Conservation (phyloP, 768 basidiomycete genomes). For the Amanita jacksonii region DNA sequence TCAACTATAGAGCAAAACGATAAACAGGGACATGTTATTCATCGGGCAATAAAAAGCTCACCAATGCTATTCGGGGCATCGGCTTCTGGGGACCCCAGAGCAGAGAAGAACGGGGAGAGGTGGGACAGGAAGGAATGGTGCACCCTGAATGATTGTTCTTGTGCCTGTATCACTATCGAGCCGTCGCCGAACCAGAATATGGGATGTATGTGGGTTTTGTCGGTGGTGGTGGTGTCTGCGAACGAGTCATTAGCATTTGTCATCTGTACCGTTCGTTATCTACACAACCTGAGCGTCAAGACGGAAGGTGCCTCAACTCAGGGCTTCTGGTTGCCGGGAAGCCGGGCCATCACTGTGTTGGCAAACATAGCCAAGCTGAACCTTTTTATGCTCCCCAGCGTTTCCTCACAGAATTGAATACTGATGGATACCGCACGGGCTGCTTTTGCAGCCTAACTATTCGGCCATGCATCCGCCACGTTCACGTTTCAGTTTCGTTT, state of each 20-base stretch:
- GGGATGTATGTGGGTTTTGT: slow-evolving; percentile 24
- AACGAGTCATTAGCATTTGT: not conserved
- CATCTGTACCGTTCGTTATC: too few relatives aligned
- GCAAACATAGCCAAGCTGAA: too few relatives aligned
- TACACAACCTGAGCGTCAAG: not conserved
- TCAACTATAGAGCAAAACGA: slow-evolving; percentile 23
- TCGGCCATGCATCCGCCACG: too few relatives aligned
- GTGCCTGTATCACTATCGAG: slow-evolving; percentile 39
- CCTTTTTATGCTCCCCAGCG: too few relatives aligned
- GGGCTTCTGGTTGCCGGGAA: too few relatives aligned
- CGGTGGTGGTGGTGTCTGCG: not conserved
- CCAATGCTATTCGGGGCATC: not conserved
- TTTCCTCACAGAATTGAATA: too few relatives aligned
- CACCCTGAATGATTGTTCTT: slow-evolving; percentile 42
- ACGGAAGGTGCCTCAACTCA: too few relatives aligned
- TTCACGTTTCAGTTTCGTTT: too few relatives aligned
- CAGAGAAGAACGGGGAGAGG: slow-evolving; percentile 34
- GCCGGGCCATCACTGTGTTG: too few relatives aligned
- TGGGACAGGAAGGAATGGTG: slow-evolving; percentile 43
- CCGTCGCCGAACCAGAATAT: slow-evolving; percentile 63
- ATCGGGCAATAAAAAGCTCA: not conserved
- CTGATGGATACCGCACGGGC: too few relatives aligned
- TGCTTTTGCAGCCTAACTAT: too few relatives aligned
- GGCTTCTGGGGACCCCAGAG: slow-evolving; percentile 4
- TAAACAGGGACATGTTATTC: not conserved